phyloP scores from a whole-genome alignment of 257 asterid genomes.

The Voacanga thouarsii region DNA sequence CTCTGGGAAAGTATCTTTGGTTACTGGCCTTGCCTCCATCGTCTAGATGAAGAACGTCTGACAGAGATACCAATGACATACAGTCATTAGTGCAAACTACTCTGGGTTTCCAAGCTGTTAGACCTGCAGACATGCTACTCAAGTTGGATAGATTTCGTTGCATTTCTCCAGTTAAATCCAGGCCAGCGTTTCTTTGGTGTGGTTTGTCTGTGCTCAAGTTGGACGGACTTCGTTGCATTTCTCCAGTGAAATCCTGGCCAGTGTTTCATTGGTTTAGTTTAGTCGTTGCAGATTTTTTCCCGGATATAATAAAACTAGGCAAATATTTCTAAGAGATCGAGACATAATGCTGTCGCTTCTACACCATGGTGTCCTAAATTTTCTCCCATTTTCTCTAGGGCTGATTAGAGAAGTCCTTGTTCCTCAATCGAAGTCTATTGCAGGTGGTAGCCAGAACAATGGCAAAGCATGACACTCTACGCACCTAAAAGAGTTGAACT shows the following conservation, averaged over 20 bases:
- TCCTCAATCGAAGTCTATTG: background rate
- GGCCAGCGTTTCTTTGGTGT: too few species aligned
- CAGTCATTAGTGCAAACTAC: background rate
- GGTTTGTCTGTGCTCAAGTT: too few species aligned
- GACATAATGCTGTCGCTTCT: too few species aligned
- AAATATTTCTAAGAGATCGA: too few species aligned
- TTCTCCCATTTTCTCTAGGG: background rate
- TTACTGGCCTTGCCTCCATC: slow-evolving; percentile 12
- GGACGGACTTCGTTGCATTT: too few species aligned
- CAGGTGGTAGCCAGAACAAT: background rate
- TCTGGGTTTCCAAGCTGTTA: background rate
- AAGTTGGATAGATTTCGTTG: too few species aligned
- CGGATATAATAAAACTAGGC: background rate
- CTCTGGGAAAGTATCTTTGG: slow-evolving; percentile 28
- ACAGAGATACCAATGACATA: background rate
- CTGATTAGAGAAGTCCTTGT: background rate
- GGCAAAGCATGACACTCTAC: background rate
- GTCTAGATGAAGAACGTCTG: slow-evolving; percentile 6
- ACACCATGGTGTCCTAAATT: background rate
- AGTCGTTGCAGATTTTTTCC: background rate
- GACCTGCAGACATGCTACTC: background rate
- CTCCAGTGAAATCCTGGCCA: too few species aligned
- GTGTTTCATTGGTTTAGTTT: too few species aligned
- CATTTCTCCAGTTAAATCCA: background rate
- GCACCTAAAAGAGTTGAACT: background rate